Percentiles rank a stretch among this genome's conserved stretches.
phyloP scores from a whole-genome alignment of 2,329 filamentous ascomycete species.

The Fusarium buharicum region DNA sequence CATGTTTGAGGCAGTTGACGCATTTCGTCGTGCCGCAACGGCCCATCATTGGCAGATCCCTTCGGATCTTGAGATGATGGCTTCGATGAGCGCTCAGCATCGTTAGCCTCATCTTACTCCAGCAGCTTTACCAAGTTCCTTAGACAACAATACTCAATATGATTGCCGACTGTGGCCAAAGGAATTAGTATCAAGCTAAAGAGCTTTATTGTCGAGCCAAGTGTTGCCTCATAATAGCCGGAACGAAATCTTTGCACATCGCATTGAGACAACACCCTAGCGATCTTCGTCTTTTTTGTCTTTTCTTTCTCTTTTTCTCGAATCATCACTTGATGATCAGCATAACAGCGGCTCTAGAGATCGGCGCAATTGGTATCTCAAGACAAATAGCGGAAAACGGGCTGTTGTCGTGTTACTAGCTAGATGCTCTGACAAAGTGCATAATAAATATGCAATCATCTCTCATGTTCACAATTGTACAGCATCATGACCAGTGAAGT shows the following conservation, averaged over 20 bases:
- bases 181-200: neutral
- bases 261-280: neutral
- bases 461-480: neutral
- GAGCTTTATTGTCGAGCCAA: neutral
- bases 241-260: neutral
- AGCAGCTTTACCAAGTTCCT: neutral
- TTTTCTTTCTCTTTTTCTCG: neutral
- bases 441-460: neutral
- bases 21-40: constrained; percentile 73
- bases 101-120: neutral
- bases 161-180: neutral
- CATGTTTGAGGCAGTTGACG: constrained; percentile 75
- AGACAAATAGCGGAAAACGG: neutral
- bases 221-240: neutral
- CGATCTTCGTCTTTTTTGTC: neutral
- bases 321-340: neutral
- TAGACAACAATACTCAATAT: too few relatives aligned
- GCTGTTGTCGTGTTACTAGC: neutral
- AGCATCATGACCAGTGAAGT: neutral
- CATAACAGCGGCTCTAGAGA: neutral
- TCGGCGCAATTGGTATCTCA: neutral
- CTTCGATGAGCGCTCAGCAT: constrained; percentile 43
- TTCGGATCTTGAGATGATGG: constrained; percentile 62
- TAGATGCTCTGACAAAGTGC: neutral
- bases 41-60: constrained; percentile 80